phyloP scores from a whole-genome alignment of 2,329 filamentous ascomycete species.

The Phoma sp. region DNA sequence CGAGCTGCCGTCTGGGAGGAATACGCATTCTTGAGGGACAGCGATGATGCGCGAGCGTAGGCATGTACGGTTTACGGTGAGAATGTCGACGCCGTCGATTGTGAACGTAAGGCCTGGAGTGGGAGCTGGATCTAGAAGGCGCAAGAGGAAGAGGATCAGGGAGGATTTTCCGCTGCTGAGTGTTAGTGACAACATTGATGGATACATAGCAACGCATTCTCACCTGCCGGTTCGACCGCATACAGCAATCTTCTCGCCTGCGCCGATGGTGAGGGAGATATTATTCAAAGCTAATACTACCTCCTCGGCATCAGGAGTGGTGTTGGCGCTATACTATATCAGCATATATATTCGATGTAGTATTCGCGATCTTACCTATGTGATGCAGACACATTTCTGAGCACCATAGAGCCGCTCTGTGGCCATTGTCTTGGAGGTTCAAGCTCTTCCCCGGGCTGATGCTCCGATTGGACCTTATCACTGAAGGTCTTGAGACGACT shows the following conservation, averaged over 20 bases:
- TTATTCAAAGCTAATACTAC: neutral
- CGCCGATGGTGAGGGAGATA: neutral
- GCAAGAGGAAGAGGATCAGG: neutral
- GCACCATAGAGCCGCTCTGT: neutral
- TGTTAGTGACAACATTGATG: neutral
- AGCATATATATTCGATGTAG: neutral
- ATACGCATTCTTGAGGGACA: slow-evolving; percentile 21
- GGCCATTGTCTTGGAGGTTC: slow-evolving; percentile 20
- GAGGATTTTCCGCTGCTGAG: slow-evolving; percentile 3
- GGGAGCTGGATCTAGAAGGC: neutral
- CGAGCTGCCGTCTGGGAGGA: slow-evolving; percentile 8
- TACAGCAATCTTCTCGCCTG: slow-evolving; percentile 30
- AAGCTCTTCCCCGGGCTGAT: slow-evolving; percentile 13
- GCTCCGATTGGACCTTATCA: slow-evolving; percentile 17
- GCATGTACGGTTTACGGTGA: neutral
- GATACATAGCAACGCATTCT: neutral
- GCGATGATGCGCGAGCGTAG: slow-evolving; percentile 15
- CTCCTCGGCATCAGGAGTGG: neutral
- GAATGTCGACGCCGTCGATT: slow-evolving; percentile 1
- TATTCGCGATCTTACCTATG: neutral
- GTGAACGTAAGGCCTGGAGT: neutral
- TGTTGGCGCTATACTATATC: neutral
- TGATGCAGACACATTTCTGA: neutral
- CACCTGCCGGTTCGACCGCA: slow-evolving; percentile 24
- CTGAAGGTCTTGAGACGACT: slow-evolving; percentile 20